These are phyloP conservation scores for Wickerhamomyces silvicola DNA, from an alignment of 805 yeast species.

Conservation along the genomic window DNA sequence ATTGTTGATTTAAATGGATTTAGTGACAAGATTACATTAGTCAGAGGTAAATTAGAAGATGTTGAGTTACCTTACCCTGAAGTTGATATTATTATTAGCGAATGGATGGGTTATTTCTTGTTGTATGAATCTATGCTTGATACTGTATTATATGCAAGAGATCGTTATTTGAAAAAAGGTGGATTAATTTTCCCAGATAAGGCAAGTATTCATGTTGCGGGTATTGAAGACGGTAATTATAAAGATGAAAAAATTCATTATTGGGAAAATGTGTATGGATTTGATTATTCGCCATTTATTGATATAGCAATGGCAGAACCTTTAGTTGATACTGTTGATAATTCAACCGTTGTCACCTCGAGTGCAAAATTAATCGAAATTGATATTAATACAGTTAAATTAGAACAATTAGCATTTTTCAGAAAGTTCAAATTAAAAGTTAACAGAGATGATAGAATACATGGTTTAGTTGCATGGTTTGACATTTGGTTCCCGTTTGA, in stretches of 20 bases:
- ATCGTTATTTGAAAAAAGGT: conserved; percentile 65
- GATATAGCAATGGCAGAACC: conserved; percentile 89
- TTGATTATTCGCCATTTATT: conserved; percentile 88
- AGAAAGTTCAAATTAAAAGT: conserved; percentile 66
- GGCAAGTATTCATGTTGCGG: conserved; percentile 83
- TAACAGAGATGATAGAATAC: conserved; percentile 72
- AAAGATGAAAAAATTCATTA: conserved; percentile 85
- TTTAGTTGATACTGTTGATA: conserved; percentile 89
- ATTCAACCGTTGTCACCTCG: conserved; percentile 67
- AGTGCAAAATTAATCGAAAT: conserved; percentile 67
- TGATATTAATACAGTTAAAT: conserved; percentile 83
- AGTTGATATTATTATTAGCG: conserved; percentile 93
- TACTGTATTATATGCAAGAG: conserved; percentile 92
- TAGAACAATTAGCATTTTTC: conserved; percentile 75
- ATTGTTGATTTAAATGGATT: conserved; percentile 81
- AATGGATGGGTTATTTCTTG: conserved; percentile 99
- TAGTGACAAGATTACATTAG: conserved; percentile 75
- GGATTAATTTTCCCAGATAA: conserved; percentile 95
- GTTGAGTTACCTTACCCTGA: conserved; percentile 75
- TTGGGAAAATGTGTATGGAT: conserved; percentile 98
- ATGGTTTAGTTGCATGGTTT: conserved; percentile 91
- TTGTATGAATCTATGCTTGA: conserved; percentile 97
- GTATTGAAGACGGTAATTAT: conserved; percentile 88
- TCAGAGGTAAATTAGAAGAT: conserved; percentile 93
- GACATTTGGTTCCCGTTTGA: conserved; percentile 82